Conservation (phyloP, 2,329 filamentous ascomycete genomes). For the Sporothrix dimorphospora region DNA sequence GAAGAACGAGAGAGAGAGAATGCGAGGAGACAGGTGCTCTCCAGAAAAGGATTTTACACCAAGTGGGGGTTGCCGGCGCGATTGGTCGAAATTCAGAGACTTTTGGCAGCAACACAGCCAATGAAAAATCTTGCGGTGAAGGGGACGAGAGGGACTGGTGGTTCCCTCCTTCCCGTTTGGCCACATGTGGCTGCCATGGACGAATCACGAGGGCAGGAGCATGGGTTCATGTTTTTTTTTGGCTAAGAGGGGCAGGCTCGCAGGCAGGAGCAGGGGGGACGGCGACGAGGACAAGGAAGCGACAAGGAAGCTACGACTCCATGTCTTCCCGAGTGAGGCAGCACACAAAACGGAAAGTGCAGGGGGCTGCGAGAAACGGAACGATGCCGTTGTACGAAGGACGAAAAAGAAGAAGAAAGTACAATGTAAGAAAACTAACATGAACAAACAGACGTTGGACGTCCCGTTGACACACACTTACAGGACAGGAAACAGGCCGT, state of each 20-base stretch:
- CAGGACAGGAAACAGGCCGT: conserved; percentile 22
- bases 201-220: conserved; percentile 22
- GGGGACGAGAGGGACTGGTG: conserved; percentile 12
- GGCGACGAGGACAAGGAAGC: neutral
- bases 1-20: neutral
- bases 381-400: neutral
- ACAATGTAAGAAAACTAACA: neutral
- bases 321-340: conserved; percentile 8
- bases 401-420: neutral
- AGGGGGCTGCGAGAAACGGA: neutral
- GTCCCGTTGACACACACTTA: conserved; percentile 1
- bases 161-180: conserved; percentile 22
- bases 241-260: neutral
- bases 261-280: neutral
- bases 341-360: neutral
- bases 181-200: neutral
- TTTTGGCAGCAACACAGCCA: conserved; percentile 7
- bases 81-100: conserved; percentile 23
- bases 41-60: conserved; percentile 1
- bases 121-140: conserved; percentile 23
- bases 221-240: neutral
- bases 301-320: conserved; percentile 16
- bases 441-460: too few species aligned
- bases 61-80: neutral
- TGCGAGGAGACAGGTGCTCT: neutral